Evolutionary conservation across 495 filamentous ascomycete species (phyloP), one percentile per base, ranked within the genome.

Genomic region (Staphylotrichum tortipilum): DNA sequence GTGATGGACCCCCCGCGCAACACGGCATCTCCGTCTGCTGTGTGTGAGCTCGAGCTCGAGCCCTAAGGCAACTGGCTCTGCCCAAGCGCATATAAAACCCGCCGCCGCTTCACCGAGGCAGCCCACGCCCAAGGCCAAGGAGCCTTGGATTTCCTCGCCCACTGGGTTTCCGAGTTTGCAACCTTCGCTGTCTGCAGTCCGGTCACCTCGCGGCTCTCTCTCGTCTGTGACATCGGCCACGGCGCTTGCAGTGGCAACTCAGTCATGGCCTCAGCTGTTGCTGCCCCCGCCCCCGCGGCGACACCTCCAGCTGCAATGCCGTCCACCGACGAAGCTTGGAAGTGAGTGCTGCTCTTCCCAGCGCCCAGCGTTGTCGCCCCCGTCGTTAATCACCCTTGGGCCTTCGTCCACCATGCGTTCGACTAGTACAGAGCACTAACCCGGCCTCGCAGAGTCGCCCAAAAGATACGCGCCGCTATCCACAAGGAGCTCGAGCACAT

Each of bases 401-500:
- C n/a, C n/a, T n/a, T n/a, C n/a, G n/a, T 28, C 22, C 14, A 30
- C 17, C 40, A 19, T 19, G 24, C 23, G 7, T 43, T 29, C 40
- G n/a, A n/a, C n/a, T n/a, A n/a, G n/a, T n/a, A n/a, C n/a, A n/a
- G n/a, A n/a, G n/a, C n/a, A 38, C 54, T 64, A 51, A 61, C 52
- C 11, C 24, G 21, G 5, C 22, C 7, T 26, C 35, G 8, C 21
- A 68, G 65, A 47, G 26, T 41, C 7, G 63, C 61, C 35, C 53
- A 61, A 38, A 66, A 57, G 39, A 19, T 52, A 17, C 57, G 59
- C 17, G 42, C 14, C 44, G 42, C 55, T 2, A 54, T 66, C 35
- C 29, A 49, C 17, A 68, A 64, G 47, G 59, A 66, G 49, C 44
- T 62, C 17, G 66, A 79, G 35, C 68, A 78, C 36, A 54, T 74